Evolutionary conservation across 2,329 filamentous ascomycete genomes (phyloP).

Genomic region (Pestalotiopsis fici): DNA sequence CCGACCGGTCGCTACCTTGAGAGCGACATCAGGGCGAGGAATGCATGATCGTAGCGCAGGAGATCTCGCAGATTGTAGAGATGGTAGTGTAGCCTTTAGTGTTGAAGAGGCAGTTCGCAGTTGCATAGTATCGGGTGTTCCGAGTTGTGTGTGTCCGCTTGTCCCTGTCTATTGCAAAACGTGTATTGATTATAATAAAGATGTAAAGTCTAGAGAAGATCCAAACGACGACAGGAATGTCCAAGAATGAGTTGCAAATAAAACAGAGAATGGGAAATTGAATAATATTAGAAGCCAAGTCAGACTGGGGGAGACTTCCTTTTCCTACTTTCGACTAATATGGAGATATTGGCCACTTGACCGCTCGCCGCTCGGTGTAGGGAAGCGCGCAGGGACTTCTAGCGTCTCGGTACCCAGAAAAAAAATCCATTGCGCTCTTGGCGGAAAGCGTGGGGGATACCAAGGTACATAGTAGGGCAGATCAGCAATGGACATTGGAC

Average conservation of each 20-base stretch:
- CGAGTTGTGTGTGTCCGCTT: background rate
- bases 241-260: background rate
- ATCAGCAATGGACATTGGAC: background rate
- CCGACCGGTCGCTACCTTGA: background rate
- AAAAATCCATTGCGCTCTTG: background rate
- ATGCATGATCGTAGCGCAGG: background rate
- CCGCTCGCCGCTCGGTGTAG: background rate
- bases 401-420: background rate
- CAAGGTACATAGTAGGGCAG: background rate
- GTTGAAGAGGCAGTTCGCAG: conserved; percentile 6
- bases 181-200: background rate
- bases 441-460: background rate
- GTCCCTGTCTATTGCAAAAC: background rate
- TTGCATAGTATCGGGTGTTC: conserved; percentile 7
- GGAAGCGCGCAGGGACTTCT: background rate
- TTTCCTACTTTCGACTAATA: background rate
- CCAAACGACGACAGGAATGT: background rate
- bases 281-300: background rate
- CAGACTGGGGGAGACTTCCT: background rate
- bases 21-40: background rate
- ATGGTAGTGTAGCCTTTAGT: background rate
- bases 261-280: background rate
- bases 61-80: background rate
- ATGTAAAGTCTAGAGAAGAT: background rate
- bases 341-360: background rate